Base-by-base conservation (phyloP, 768 basidiomycete genomes). In the Kwoniella dendrophila region DNA sequence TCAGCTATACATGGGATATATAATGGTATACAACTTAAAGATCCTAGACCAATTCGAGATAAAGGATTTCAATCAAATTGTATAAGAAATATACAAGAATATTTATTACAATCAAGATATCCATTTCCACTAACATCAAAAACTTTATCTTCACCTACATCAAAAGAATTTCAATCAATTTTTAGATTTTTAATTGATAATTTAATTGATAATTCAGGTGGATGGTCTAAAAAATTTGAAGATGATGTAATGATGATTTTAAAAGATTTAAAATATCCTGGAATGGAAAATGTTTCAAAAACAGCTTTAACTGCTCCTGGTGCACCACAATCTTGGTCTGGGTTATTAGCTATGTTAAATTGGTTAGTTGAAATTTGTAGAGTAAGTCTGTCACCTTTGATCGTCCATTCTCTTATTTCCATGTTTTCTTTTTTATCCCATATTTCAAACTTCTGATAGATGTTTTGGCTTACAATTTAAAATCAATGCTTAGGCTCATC, bases 241-340 rank as follows among this genome's bases (percentile, higher is more conserved):
- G 93, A 97, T 54, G 90, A 94, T 68, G 88, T 92, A 67, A 82
- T 90, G 12, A 83, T 83, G 3, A 83, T 89, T 7, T 76, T 99
- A 66, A 88, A 86, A 74, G 85, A 87, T 5, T 78, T 91, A 36
- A 83, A 84, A 65, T 99, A 97, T 79, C 95, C 96, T 0, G 90
- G 87, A 61, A 83, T 86, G 3, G 84, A 87, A 52, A 83, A 85
- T 59, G 84, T 97, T 18, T 90, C 92, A 68, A 86, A 87, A 53
- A 93, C 90, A 66, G 91, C 90, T 84, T 79, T 98, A 4, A 88
- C 88, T 7, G 88, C 93, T 1, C 90, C 92, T 0, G 94, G 90
- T 0, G 88, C 87, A 56, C 88, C 89, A 82, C 89, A 91, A 79
- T 87, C 88, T n/a, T 98, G 95, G 96, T 90, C 92, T 0, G 82